Conservation (phyloP, 2,329 filamentous ascomycete species). For the Fusarium avenaceum region DNA sequence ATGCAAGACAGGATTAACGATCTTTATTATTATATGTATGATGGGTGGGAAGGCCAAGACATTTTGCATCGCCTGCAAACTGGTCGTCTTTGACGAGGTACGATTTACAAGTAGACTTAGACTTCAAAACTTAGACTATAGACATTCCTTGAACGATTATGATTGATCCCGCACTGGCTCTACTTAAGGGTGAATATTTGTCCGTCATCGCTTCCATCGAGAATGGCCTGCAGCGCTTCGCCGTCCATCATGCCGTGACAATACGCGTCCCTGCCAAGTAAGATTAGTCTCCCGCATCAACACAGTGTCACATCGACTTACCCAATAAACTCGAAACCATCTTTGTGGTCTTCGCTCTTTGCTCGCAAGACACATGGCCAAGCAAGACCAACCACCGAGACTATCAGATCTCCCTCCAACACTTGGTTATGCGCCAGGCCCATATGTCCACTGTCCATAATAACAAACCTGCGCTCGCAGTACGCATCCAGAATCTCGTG, state of each 20-base stretch:
- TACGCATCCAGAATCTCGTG: constrained; percentile 15
- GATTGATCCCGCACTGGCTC: not conserved
- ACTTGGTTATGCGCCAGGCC: constrained; percentile 38
- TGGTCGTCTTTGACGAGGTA: constrained; percentile 23
- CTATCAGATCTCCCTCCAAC: constrained; percentile 26
- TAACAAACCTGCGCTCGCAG: constrained; percentile 34
- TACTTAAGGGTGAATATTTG: constrained; percentile 10
- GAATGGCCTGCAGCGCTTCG: constrained; percentile 19
- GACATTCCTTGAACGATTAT: constrained; percentile 22
- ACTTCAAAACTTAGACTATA: constrained; percentile 27
- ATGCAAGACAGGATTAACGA: constrained; percentile 25
- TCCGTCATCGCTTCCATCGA: not conserved
- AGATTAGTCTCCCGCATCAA: not conserved
- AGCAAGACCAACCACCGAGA: constrained; percentile 23
- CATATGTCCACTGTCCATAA: constrained; percentile 36
- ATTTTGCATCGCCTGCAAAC: not conserved
- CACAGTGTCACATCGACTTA: constrained; percentile 5
- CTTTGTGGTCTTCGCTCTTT: not conserved
- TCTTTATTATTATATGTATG: constrained; percentile 11
- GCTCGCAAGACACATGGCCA: constrained; percentile 34
- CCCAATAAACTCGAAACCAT: constrained; percentile 41
- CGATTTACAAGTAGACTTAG: constrained; percentile 17
- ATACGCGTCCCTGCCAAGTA: constrained; percentile 33
- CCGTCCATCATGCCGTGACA: constrained; percentile 41
- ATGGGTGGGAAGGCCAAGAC: constrained; percentile 2